These are phyloP conservation scores for Mortierella alpina DNA, from an alignment of 192 early-diverging fungal species.

Conservation along the genomic window DNA sequence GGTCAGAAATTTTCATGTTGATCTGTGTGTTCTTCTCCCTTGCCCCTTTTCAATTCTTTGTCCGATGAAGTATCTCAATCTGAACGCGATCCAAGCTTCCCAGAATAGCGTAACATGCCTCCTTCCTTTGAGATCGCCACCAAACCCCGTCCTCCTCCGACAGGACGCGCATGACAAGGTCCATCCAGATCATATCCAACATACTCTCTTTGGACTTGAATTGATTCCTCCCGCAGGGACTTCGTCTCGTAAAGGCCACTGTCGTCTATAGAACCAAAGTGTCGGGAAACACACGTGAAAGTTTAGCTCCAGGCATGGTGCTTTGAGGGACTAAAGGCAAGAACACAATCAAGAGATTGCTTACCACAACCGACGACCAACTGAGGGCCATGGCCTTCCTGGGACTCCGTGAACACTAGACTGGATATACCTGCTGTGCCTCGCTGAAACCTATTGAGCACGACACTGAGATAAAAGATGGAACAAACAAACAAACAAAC, in stretches of 20 bases:
- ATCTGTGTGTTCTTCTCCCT: not conserved
- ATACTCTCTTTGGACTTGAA: slow-evolving; percentile 35
- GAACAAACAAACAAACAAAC: not conserved
- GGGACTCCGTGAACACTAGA: slow-evolving; percentile 11
- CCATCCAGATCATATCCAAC: slow-evolving; percentile 49
- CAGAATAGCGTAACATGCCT: slow-evolving; percentile 30
- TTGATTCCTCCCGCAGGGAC: not conserved
- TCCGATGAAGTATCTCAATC: not conserved
- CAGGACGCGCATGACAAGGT: slow-evolving; percentile 25
- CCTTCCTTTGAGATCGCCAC: slow-evolving; percentile 35
- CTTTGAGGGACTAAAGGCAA: not conserved
- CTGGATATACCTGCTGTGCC: slow-evolving; percentile 43
- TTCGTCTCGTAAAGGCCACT: slow-evolving; percentile 40
- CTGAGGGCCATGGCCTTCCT: slow-evolving; percentile 8
- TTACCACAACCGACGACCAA: slow-evolving; percentile 45
- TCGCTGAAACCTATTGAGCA: slow-evolving; percentile 39
- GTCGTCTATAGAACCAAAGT: slow-evolving; percentile 13
- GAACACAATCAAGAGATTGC: not conserved
- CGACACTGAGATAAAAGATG: not conserved
- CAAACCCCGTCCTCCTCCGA: slow-evolving; percentile 28
- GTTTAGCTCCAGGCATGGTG: not conserved
- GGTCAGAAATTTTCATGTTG: not conserved
- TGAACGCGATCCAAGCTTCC: slow-evolving; percentile 9
- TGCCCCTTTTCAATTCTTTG: not conserved
- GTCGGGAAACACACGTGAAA: not conserved